Evolutionary conservation across 345 rosid genomes (phyloP).

Genomic region (Populus davidiana): DNA sequence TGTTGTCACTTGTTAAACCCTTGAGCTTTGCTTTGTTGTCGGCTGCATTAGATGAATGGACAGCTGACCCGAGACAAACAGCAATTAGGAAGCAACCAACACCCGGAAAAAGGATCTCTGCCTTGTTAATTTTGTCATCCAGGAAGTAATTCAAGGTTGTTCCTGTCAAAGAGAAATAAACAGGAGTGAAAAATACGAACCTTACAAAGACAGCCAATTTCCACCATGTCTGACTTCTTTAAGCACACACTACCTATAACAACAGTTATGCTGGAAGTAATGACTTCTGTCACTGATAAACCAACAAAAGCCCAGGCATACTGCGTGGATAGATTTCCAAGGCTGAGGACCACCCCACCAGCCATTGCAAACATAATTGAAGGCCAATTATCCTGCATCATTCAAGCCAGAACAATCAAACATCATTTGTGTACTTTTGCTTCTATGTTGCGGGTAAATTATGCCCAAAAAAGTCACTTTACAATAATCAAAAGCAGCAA

Average conservation of each 20-base stretch:
- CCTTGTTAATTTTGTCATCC: constrained; percentile 72
- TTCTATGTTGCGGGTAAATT: too few species aligned
- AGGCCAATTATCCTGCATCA: constrained; percentile 62
- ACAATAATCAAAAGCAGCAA: constrained; percentile 9
- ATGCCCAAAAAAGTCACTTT: neutral
- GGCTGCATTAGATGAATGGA: constrained; percentile 71
- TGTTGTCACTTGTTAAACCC: constrained; percentile 24
- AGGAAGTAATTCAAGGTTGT: constrained; percentile 85
- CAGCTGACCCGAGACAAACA: constrained; percentile 74
- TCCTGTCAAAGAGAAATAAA: constrained; percentile 42
- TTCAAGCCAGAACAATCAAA: neutral
- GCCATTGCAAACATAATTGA: constrained; percentile 73
- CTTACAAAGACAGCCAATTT: neutral
- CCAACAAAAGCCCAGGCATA: constrained; percentile 91
- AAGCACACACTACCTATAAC: constrained; percentile 50
- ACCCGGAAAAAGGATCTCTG: constrained; percentile 77
- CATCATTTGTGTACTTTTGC: neutral
- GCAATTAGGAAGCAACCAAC: constrained; percentile 86
- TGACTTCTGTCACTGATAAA: constrained; percentile 74
- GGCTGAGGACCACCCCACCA: constrained; percentile 69
- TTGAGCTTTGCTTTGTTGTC: constrained; percentile 68
- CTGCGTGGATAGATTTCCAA: constrained; percentile 80
- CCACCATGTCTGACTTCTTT: neutral
- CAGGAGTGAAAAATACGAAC: neutral
- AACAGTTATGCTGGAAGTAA: constrained; percentile 65